Conservation (phyloP, 352 stramenopile genomes). For the Phytopythium aichiense region DNA sequence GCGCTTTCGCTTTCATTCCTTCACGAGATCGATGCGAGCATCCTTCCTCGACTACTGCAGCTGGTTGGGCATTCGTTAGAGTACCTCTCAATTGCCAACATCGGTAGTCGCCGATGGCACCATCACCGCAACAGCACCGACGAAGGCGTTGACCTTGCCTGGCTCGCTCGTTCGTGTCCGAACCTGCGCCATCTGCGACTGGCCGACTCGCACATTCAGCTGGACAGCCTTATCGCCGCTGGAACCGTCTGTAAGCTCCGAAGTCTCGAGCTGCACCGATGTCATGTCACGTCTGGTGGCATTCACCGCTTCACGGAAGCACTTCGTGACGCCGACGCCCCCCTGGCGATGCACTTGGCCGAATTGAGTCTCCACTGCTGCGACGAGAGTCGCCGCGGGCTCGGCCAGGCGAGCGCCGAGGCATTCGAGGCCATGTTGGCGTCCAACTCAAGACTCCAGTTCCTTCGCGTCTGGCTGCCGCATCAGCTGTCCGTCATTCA, state of each 20-base stretch:
- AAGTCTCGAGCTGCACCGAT: not conserved
- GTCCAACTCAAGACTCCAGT: not conserved
- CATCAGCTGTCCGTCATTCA: not conserved
- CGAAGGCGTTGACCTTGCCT: not conserved
- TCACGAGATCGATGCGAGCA: not conserved
- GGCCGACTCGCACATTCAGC: not conserved
- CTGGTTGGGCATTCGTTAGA: not conserved
- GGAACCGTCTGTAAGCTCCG: not conserved
- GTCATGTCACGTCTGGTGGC: not conserved
- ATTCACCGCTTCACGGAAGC: not conserved
- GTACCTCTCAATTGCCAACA: constrained; percentile 5
- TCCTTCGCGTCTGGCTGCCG: constrained; percentile 1
- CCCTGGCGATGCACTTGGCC: not conserved
- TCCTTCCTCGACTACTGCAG: not conserved
- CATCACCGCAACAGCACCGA: not conserved
- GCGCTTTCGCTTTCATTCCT: not conserved
- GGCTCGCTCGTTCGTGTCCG: not conserved
- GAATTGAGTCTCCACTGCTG: constrained; percentile 4
- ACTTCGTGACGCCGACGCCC: not conserved
- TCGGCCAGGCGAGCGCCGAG: not conserved
- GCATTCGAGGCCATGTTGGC: not conserved
- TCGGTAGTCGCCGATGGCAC: not conserved
- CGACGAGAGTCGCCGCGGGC: not conserved
- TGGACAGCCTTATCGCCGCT: not conserved
- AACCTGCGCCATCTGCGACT: constrained; percentile 1